These are phyloP conservation scores for Colletotrichum ledebouriae DNA, from an alignment of 2,329 filamentous ascomycete species.

Conservation along the genomic window DNA sequence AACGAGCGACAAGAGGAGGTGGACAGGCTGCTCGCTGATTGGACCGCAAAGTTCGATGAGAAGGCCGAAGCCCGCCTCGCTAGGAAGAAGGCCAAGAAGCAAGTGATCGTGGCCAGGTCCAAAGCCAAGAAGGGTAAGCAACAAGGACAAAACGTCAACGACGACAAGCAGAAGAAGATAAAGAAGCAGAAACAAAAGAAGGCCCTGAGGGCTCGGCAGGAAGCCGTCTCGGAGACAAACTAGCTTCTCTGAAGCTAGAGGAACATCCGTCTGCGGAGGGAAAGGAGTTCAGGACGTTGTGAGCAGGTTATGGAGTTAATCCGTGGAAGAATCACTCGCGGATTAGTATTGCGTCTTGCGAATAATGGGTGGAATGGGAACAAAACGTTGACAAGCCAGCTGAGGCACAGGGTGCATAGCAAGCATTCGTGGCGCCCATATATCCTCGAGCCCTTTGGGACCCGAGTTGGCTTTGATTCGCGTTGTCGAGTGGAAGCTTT, in stretches of 20 bases:
- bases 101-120: background rate
- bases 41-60: constrained; percentile 32
- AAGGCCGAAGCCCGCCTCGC: constrained; percentile 28
- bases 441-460: too few species aligned
- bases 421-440: too few species aligned
- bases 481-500: too few species aligned
- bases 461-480: too few species aligned
- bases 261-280: background rate
- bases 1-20: constrained; percentile 37
- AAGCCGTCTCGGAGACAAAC: constrained; percentile 31
- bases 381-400: constrained; percentile 17
- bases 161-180: constrained; percentile 36
- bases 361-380: constrained; percentile 10
- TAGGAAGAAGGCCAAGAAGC: constrained; percentile 36
- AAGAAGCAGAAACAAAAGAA: constrained; percentile 40
- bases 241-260: constrained; percentile 30
- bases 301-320: background rate
- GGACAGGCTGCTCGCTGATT: constrained; percentile 28
- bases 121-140: constrained; percentile 32
- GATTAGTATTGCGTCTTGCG: constrained; percentile 30
- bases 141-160: constrained; percentile 26
- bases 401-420: constrained; percentile 1
- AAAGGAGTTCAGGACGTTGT: background rate
- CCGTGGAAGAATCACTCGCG: background rate
- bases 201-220: constrained; percentile 34